Base-by-base conservation (phyloP, 2,329 filamentous ascomycete species). In the Spiromastix sp. region DNA sequence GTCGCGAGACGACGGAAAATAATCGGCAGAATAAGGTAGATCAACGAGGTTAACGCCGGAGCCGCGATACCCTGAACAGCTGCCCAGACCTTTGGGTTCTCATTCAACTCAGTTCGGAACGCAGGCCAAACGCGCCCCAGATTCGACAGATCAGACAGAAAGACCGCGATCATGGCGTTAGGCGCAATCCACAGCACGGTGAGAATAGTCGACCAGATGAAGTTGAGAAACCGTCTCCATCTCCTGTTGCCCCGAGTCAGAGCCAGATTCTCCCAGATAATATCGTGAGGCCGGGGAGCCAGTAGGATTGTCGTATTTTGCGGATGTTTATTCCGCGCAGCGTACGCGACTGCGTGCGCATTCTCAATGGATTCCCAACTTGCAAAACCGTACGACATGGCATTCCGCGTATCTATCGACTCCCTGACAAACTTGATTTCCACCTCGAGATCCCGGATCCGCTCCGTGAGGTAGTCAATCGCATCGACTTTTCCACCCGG, bases 201-300 rank as follows among this genome's bases (percentile, higher is more conserved):
- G 34, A 98, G 63, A 1, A 89, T 49, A 3, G 73, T 65, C 27
- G 94, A 79, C 85, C 87, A 95, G 37, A 94, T 58, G 41, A 81
- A 81, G 61, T 91, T 93, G 49, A 85, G 69, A 42, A 89, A 71
- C 25, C 79, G 71, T 48, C 81, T 81, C 64, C 81, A 82, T 42
- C 72, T 72, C 35, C 87, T 75, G 1, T 77, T 72, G 18, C 73
- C 66, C 25, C 77, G 77, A 11, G 70, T 74, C 38, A 96, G 64
- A 4, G 77, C 72, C 64, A 98, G 73, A 51, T 98, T 98, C 55
- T 85, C 81, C 91, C 91, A 98, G 45, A 98, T 93, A 35, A 98
- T 74, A 55, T 96, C 89, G 53, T 83, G 85, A 3, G 91, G 89
- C 39, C 78, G 77, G 2, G 91, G 86, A 1, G 91, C 87, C 10